Base-by-base conservation (phyloP, 2,329 filamentous ascomycete species). In the Neonectria magnoliae region DNA sequence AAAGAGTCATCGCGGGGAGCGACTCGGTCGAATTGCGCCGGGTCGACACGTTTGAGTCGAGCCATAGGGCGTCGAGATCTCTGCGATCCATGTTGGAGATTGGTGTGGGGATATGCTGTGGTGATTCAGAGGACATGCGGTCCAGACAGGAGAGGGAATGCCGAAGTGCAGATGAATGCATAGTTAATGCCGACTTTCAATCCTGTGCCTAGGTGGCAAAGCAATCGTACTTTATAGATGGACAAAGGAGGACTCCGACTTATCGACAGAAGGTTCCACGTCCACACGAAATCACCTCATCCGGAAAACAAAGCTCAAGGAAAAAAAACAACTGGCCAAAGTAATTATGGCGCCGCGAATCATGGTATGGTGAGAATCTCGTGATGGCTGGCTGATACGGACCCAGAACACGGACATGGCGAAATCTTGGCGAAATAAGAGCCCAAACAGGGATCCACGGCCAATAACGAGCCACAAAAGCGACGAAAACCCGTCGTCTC, bases 1-100 rank as follows among this genome's bases (percentile, higher is more conserved):
- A 58, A 8, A 65, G n/a, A 5, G 18, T 48, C 44, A 55, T 64
- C 4, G 47, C n/a, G 27, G 42, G 53, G 42, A 65, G 45, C 58
- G 66, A 62, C 38, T 63, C 67, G 2, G 64, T 51, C 14, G 71
- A 73, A 53, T 73, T 73, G 42, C 71, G 70, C 31, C 71, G 71
- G 1, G 71, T 73, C 41, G 71, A 68, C 33, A 66, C 65, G 42
- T 73, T 73, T 20, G 71, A 73, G 20, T 73, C 71, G n/a, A 53
- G 62, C 71, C 71, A 73, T 1, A 65, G n/a, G 16, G 50, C 56
- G 5, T 73, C 71, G 5, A 73, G 44, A 41, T 71, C 71, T 62
- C 62, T 52, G 55, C 64, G 69, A 61, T 73, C 66, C 69, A 73
- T 73, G 13, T 31, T 66, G 11, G 22, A 13, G n/a, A 20, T 14